phyloP scores from a whole-genome alignment of 495 filamentous ascomycete species.

The Aspergillus panamensis region DNA sequence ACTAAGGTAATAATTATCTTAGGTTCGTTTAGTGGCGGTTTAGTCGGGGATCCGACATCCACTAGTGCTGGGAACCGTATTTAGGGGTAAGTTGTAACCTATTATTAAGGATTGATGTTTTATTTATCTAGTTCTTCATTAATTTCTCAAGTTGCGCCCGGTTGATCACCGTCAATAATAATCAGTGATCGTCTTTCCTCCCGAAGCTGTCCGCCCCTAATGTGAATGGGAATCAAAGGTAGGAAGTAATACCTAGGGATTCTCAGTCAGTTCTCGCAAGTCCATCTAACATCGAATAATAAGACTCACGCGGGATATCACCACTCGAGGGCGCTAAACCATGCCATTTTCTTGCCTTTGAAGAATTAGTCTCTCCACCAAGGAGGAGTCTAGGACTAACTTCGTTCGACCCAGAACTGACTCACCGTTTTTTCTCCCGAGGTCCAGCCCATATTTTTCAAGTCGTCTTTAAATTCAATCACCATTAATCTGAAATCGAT shows the following conservation, averaged over 20 bases:
- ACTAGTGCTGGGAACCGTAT: constrained; percentile 6
- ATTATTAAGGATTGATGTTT: neutral
- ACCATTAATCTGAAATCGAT: too few species aligned
- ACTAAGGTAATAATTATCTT: neutral
- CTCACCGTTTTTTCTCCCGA: neutral
- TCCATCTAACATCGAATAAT: too few species aligned
- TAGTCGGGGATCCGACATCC: constrained; percentile 5
- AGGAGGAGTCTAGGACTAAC: too few species aligned
- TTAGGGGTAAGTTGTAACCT: neutral
- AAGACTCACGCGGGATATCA: too few species aligned
- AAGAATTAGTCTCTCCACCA: too few species aligned
- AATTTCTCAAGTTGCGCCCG: constrained; percentile 18
- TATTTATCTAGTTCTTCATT: neutral
- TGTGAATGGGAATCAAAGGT: too few species aligned
- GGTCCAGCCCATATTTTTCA: neutral
- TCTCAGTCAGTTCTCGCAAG: too few species aligned
- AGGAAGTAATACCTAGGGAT: too few species aligned
- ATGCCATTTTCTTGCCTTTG: too few species aligned
- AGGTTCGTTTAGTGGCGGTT: constrained; percentile 10
- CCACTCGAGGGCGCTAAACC: too few species aligned
- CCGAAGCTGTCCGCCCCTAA: neutral
- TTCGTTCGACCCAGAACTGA: neutral
- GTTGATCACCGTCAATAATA: constrained; percentile 26
- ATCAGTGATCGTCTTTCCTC: neutral
- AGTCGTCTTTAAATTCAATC: neutral